Evolutionary conservation across 345 rosid genomes (phyloP).

Genomic region (Murraya paniculata): DNA sequence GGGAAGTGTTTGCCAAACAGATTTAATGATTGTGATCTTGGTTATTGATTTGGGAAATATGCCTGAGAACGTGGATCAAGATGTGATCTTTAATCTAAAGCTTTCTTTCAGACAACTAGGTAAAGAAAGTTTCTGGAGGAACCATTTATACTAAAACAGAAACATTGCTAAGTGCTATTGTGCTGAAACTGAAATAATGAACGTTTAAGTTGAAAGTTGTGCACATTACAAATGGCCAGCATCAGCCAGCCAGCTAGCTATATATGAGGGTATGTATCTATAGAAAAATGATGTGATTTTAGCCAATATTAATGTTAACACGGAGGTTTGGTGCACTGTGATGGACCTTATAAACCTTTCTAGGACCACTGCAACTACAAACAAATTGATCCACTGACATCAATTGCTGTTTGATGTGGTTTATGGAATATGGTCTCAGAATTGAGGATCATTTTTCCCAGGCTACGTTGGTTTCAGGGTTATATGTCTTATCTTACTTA

Average conservation of each 20-base stretch:
- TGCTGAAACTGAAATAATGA: not conserved
- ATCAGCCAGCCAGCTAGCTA: not conserved
- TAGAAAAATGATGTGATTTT: conserved; percentile 9
- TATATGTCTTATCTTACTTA: not conserved
- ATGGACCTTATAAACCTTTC: conserved; percentile 14
- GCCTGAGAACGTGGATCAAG: not conserved
- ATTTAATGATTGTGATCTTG: not conserved
- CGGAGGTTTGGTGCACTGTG: conserved; percentile 5
- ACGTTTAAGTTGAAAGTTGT: not conserved
- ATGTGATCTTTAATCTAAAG: not conserved
- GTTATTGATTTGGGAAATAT: not conserved
- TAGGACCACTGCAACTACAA: conserved; percentile 10
- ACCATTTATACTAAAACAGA: not conserved
- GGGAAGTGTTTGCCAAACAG: not conserved
- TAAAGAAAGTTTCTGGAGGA: not conserved
- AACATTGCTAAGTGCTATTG: not conserved
- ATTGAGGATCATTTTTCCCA: not conserved
- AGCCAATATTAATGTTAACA: conserved; percentile 8
- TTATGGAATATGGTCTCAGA: not conserved
- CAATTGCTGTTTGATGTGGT: not conserved
- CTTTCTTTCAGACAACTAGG: not conserved
- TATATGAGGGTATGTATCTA: not conserved
- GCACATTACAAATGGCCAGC: not conserved
- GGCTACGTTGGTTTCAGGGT: not conserved
- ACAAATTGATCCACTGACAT: not conserved